phyloP scores from a whole-genome alignment of 1,284 basidiomycete genomes.

The Earliella scabrosa region DNA sequence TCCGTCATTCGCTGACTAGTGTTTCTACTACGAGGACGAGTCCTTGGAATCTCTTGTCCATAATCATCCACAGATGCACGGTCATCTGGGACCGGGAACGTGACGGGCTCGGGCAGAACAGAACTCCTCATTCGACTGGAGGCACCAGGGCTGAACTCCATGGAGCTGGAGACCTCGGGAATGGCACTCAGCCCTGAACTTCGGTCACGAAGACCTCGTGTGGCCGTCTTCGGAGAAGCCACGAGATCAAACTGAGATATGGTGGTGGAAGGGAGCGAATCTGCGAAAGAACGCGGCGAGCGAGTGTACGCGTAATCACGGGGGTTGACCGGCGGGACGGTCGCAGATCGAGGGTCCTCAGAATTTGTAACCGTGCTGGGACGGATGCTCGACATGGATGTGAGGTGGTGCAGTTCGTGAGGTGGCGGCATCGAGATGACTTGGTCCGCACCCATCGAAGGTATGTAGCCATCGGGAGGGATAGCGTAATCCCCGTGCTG shows the following conservation, averaged over 20 bases:
- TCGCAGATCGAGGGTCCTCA: conserved; percentile 4
- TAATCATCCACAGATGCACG: conserved; percentile 23
- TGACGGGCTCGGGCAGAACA: conserved; percentile 31
- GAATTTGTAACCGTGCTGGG: conserved; percentile 6
- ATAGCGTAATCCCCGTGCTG: conserved; percentile 21
- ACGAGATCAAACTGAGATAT: conserved; percentile 48
- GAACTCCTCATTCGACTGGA: conserved; percentile 25
- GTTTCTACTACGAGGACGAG: conserved; percentile 20
- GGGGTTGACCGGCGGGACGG: neutral
- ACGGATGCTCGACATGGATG: conserved; percentile 14
- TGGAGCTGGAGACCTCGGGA: conserved; percentile 41
- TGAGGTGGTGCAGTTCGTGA: conserved; percentile 26
- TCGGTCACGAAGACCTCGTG: conserved; percentile 21
- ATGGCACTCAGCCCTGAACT: conserved; percentile 42
- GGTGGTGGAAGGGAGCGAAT: conserved; percentile 36
- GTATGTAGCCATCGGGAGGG: conserved; percentile 34
- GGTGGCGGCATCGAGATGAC: conserved; percentile 32
- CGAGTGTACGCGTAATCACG: conserved; percentile 28
- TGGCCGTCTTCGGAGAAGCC: conserved; percentile 32
- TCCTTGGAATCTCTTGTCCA: conserved; percentile 2
- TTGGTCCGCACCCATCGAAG: conserved; percentile 24
- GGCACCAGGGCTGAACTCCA: conserved; percentile 33
- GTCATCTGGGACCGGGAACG: conserved; percentile 22
- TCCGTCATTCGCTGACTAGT: conserved; percentile 30
- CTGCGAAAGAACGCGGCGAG: conserved; percentile 30